Evolutionary conservation across 2,329 filamentous ascomycete genomes (phyloP).

Genomic region (Biscogniauxia mediterranea): DNA sequence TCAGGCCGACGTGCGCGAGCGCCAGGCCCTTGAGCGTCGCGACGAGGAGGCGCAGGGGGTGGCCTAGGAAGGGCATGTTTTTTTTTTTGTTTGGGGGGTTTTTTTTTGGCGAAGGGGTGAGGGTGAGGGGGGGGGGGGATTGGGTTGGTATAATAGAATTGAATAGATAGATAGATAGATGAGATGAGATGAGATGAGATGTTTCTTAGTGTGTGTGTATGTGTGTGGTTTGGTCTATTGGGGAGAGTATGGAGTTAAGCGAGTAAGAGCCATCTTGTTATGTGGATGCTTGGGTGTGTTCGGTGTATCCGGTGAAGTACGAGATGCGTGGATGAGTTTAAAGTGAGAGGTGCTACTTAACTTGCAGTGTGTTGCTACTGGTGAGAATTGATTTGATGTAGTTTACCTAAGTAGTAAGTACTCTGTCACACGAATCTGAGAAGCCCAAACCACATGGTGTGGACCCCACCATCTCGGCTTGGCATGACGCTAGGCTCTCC

Average conservation of each 20-base stretch:
- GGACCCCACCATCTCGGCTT: neutral
- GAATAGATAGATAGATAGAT: neutral
- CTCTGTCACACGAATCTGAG: too few relatives aligned
- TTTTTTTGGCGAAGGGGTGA: too few relatives aligned
- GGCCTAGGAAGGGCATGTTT: slow-evolving; percentile 26
- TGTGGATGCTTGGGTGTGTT: neutral
- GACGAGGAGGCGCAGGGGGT: slow-evolving; percentile 42
- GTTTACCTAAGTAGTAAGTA: too few relatives aligned
- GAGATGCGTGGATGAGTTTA: neutral
- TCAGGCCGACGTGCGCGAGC: slow-evolving; percentile 49
- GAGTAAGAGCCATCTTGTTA: neutral
- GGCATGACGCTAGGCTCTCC: neutral
- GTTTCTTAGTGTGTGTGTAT: too few relatives aligned
- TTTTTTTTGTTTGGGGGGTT: neutral
- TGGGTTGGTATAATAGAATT: neutral
- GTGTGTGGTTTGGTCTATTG: neutral
- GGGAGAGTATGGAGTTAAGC: neutral
- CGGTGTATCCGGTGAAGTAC: neutral
- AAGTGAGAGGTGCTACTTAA: neutral
- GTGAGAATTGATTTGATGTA: neutral
- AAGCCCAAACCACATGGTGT: too few relatives aligned
- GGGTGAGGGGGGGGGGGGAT: neutral
- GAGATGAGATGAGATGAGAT: neutral
- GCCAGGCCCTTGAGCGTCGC: slow-evolving; percentile 47
- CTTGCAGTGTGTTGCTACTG: too few relatives aligned